Evolutionary conservation across 2,329 filamentous ascomycete genomes (phyloP), one percentile per base, ranked within the genome.

Genomic region (Paracoccidioides lutzii): DNA sequence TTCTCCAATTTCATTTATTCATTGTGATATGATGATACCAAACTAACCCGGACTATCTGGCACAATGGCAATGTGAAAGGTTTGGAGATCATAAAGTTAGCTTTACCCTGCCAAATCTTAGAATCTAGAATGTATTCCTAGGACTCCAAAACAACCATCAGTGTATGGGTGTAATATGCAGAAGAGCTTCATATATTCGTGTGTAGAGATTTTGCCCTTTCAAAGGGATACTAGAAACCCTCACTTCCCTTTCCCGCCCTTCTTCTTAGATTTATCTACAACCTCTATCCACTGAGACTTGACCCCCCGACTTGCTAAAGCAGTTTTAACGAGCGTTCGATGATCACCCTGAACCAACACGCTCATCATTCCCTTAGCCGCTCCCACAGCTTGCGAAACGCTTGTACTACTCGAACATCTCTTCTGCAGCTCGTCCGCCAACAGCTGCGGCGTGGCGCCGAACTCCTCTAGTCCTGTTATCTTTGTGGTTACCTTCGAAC

Each of bases 291-390:
- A 85, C 58, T 77, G 75, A 57, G 69, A 72, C 56, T 75, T 75
- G 3, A 87, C 72, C 0, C 83, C 83, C 57, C 81, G 75, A 64
- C 75, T 77, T 58, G 76, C 76, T 61, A 87, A 66, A 33, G 81
- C 80, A 61, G 78, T 80, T 49, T 82, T 71, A 15, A 86, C 73
- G 14, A 78, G 78, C 58, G 80, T 78, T 56, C 77, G 78, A 70
- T 86, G 83, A 58, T 83, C 81, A 1, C 83, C 83, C 63, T 87
- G 83, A 3, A 86, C 76, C 70, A 84, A 75, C 22, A 87, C 78
- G 66, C 86, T 83, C 78, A 85, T 79, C 2, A 84, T 72, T 0
- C 81, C 81, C 61, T 78, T 79, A 61, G 82, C 80, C 7, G 81
- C 81, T 3, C 83, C 83, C 48, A 76, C 75, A 37, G 83, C 70